These are phyloP conservation scores for Saturnispora sanitii DNA, from an alignment of 805 yeast species.

Conservation along the genomic window DNA sequence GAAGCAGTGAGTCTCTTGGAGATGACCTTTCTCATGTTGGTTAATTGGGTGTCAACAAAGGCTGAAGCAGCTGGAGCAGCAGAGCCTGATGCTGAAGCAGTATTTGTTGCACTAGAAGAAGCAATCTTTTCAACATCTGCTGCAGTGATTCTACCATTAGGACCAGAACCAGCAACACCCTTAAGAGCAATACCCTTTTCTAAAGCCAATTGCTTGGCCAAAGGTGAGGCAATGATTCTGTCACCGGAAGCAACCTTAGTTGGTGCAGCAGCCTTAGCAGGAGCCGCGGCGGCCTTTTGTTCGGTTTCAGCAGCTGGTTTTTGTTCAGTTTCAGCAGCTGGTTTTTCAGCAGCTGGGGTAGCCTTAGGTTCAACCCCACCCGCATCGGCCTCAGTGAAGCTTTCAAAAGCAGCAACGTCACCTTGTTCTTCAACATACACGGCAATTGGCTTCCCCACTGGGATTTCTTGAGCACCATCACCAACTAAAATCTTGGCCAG, in stretches of 20 bases:
- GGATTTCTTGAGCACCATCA: constrained; percentile 81
- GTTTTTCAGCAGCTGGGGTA: constrained; percentile 34
- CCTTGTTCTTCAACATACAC: constrained; percentile 83
- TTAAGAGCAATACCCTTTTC: constrained; percentile 85
- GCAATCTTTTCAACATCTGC: constrained; percentile 75
- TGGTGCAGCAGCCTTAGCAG: constrained; percentile 19
- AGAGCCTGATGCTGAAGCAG: constrained; percentile 36
- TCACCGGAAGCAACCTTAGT: constrained; percentile 26
- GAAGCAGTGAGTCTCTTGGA: constrained; percentile 83
- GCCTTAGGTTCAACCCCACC: too few relatives aligned
- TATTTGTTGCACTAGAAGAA: constrained; percentile 30
- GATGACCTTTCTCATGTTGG: constrained; percentile 89
- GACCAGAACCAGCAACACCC: constrained; percentile 85
- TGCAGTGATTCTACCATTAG: constrained; percentile 87
- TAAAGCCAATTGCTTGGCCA: constrained; percentile 86
- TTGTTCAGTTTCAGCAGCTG: constrained; percentile 22
- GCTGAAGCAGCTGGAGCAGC: constrained; percentile 44
- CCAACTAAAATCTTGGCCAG: constrained; percentile 78
- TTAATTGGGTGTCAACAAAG: constrained; percentile 75
- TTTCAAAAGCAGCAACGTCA: constrained; percentile 82
- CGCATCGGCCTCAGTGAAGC: constrained; percentile 77
- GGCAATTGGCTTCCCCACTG: constrained; percentile 93
- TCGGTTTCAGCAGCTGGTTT: background rate
- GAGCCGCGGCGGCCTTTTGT: constrained; percentile 21
- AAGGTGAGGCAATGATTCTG: constrained; percentile 88